phyloP scores from a whole-genome alignment of 2,329 filamentous ascomycete species.

The Colletotrichum sp. region DNA sequence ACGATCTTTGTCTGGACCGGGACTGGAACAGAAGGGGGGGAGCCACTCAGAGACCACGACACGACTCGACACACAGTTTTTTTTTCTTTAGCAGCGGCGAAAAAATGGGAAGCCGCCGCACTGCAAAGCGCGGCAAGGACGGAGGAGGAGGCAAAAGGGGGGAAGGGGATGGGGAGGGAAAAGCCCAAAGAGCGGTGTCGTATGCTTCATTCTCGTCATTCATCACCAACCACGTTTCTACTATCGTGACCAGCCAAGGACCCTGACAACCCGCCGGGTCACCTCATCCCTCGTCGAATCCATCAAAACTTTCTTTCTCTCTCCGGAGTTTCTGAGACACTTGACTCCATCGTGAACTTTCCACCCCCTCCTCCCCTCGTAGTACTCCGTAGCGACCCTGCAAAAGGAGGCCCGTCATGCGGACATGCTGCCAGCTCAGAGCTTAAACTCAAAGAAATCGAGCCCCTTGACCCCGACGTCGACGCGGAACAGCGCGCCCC shows the following conservation, averaged over 20 bases:
- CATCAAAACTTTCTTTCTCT: neutral
- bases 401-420: neutral
- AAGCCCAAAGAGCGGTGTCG: slow-evolving; percentile 2
- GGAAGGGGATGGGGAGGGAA: neutral
- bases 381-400: neutral
- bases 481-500: slow-evolving; percentile 77
- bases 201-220: slow-evolving; percentile 5
- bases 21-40: neutral
- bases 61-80: neutral
- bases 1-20: neutral
- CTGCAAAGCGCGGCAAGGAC: neutral
- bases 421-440: slow-evolving; percentile 28
- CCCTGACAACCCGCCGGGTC: neutral
- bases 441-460: slow-evolving; percentile 68
- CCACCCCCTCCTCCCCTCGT: neutral
- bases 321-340: neutral
- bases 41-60: neutral
- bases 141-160: neutral
- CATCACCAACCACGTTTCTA: neutral
- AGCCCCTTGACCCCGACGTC: slow-evolving; percentile 76
- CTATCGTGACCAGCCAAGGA: neutral
- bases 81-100: neutral
- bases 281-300: neutral
- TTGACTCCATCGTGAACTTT: neutral
- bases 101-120: neutral